A percentile compares a stretch with the other conserved stretches of the same genome.
phyloP scores from a whole-genome alignment of 2,329 filamentous ascomycete genomes.

The Claviceps fusiformis region DNA sequence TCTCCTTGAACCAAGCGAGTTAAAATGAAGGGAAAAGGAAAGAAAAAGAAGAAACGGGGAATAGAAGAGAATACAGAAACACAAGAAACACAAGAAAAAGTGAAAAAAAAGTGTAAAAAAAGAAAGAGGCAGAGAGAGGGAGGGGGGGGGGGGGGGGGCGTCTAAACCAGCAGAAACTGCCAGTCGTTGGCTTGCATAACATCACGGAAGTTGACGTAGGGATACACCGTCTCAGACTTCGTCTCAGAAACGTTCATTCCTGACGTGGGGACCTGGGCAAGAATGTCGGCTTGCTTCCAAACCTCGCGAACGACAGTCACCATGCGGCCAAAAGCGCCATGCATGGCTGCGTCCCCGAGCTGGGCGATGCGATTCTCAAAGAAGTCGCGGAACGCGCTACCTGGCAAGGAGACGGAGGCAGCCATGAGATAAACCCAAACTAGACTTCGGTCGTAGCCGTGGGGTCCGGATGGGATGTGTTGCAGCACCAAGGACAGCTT shows the following conservation, averaged over 20 bases:
- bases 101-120: conserved; percentile 5
- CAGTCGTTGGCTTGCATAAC: conserved; percentile 83
- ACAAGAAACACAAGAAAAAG: background rate
- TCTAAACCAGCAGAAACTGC: conserved; percentile 82
- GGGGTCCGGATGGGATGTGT: conserved; percentile 66
- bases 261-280: conserved; percentile 23
- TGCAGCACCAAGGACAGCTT: conserved; percentile 66
- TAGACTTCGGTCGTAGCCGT: conserved; percentile 79
- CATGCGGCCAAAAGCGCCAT: conserved; percentile 79
- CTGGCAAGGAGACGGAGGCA: conserved; percentile 61
- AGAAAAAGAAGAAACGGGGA: conserved; percentile 4
- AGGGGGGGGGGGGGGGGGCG: too few species aligned
- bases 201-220: conserved; percentile 85
- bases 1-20: background rate
- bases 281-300: conserved; percentile 63
- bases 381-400: conserved; percentile 62
- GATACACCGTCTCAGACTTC: conserved; percentile 26
- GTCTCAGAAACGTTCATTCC: conserved; percentile 18
- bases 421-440: conserved; percentile 89
- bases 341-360: conserved; percentile 63
- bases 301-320: conserved; percentile 66
- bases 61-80: background rate
- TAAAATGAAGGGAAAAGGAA: conserved; percentile 5
- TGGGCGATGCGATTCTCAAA: conserved; percentile 62
- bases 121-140: conserved; percentile 9